Evolutionary conservation across 495 filamentous ascomycete genomes (phyloP).

Genomic region (Penicillium roqueforti): DNA sequence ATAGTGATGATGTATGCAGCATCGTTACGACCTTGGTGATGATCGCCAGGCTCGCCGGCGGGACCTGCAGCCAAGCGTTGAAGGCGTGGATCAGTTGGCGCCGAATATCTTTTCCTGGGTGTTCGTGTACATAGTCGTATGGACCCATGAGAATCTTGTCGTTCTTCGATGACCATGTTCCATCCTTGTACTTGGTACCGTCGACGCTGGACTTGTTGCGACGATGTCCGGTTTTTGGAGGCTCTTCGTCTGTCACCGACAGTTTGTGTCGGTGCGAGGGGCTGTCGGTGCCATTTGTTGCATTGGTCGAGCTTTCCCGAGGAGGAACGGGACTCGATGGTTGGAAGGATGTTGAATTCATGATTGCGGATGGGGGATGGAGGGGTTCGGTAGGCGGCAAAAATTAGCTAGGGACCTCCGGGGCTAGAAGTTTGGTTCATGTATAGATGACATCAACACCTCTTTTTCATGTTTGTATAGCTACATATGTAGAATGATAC

Average conservation of each 20-base stretch:
- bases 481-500: neutral
- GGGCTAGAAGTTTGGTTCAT: neutral
- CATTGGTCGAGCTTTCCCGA: constrained; percentile 62
- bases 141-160: constrained; percentile 79
- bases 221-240: constrained; percentile 28
- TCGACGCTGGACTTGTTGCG: constrained; percentile 47
- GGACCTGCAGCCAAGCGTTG: constrained; percentile 85
- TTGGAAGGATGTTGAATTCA: constrained; percentile 36
- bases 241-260: constrained; percentile 49
- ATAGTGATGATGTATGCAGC: constrained; percentile 88
- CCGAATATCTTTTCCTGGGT: constrained; percentile 91
- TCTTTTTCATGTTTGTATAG: too few relatives aligned
- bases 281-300: constrained; percentile 29
- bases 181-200: constrained; percentile 48
- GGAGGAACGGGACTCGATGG: constrained; percentile 69
- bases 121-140: constrained; percentile 78
- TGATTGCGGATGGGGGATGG: constrained; percentile 7
- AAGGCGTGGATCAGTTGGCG: constrained; percentile 83
- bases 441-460: neutral
- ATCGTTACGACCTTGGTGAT: constrained; percentile 88
- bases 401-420: neutral
- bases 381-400: constrained; percentile 3
- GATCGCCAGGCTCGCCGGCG: constrained; percentile 66
- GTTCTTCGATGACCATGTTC: constrained; percentile 65
- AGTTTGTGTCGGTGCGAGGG: constrained; percentile 35